phyloP scores from a whole-genome alignment of 2,329 filamentous ascomycete genomes.

The Venturia aucupariae region DNA sequence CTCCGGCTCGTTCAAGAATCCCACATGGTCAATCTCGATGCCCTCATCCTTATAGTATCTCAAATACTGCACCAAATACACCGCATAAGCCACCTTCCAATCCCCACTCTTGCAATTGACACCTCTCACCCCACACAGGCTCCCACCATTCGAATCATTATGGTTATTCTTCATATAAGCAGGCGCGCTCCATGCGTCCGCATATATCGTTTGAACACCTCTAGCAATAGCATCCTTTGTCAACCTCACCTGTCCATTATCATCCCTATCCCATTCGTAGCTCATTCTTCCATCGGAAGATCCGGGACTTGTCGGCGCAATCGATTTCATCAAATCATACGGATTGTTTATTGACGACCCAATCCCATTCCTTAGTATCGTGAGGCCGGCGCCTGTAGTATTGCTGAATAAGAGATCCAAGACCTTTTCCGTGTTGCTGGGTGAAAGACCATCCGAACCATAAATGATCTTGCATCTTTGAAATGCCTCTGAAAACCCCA shows the following conservation, averaged over 20 bases:
- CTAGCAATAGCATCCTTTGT: slow-evolving; percentile 16
- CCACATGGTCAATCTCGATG: slow-evolving; percentile 37
- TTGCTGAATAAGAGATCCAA: slow-evolving; percentile 39
- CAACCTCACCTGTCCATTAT: slow-evolving; percentile 35
- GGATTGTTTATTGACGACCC: slow-evolving; percentile 34
- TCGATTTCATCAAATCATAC: slow-evolving; percentile 33
- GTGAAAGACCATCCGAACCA: slow-evolving; percentile 33
- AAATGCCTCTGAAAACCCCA: slow-evolving; percentile 38
- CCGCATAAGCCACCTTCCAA: slow-evolving; percentile 41
- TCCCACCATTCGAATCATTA: slow-evolving; percentile 20
- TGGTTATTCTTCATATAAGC: slow-evolving; percentile 42
- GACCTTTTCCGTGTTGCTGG: slow-evolving; percentile 32
- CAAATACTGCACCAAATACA: slow-evolving; percentile 41
- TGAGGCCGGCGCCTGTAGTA: slow-evolving; percentile 36
- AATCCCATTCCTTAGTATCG: slow-evolving; percentile 39
- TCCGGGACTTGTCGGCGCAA: slow-evolving; percentile 38
- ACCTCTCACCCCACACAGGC: slow-evolving; percentile 33
- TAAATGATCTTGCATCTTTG: slow-evolving; percentile 31
- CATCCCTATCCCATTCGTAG: slow-evolving; percentile 40
- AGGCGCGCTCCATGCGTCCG: slow-evolving; percentile 39
- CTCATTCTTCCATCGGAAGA: slow-evolving; percentile 31
- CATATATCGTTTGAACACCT: slow-evolving; percentile 18
- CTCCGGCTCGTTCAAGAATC: slow-evolving; percentile 40
- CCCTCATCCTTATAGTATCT: slow-evolving; percentile 37
- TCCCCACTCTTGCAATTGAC: slow-evolving; percentile 33